Percentiles rank a stretch among this genome's conserved stretches.
Evolutionary conservation across 1,139 yeast species (phyloP).

Genomic region (Taiozyma sp.): DNA sequence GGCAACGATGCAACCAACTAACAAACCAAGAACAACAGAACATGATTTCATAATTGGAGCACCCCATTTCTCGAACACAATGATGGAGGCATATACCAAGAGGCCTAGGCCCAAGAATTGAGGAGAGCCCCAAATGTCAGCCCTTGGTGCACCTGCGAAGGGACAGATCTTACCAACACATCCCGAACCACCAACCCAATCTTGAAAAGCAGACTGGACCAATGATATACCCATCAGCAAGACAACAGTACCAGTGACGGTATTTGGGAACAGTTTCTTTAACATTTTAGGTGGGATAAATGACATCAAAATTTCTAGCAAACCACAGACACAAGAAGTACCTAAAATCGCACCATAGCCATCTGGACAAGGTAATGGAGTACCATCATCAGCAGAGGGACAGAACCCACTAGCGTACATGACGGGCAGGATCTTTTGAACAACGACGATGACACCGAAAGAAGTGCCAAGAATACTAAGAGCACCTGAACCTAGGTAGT

Average conservation of each 20-base stretch:
- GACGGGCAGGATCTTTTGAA: slow-evolving; percentile 67
- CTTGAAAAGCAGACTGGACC: slow-evolving; percentile 69
- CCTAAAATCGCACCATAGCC: slow-evolving; percentile 84
- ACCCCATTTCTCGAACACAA: slow-evolving; percentile 79
- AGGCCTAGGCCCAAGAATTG: slow-evolving; percentile 83
- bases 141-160: slow-evolving; percentile 39
- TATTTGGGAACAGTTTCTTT: slow-evolving; percentile 76
- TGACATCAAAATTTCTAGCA: slow-evolving; percentile 66
- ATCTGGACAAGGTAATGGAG: slow-evolving; percentile 71
- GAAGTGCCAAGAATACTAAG: slow-evolving; percentile 88
- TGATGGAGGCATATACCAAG: slow-evolving; percentile 68
- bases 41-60: slow-evolving; percentile 92
- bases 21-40: slow-evolving; percentile 80
- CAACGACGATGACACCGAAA: slow-evolving; percentile 81
- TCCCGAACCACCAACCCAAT: slow-evolving; percentile 85
- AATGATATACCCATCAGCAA: slow-evolving; percentile 71
- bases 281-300: slow-evolving; percentile 70
- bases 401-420: slow-evolving; percentile 76
- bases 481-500: slow-evolving; percentile 81
- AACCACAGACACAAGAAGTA: slow-evolving; percentile 68
- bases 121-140: slow-evolving; percentile 81
- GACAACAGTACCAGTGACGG: slow-evolving; percentile 92
- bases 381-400: slow-evolving; percentile 51
- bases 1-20: slow-evolving; percentile 88
- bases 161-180: slow-evolving; percentile 53